phyloP scores from a whole-genome alignment of 495 filamentous ascomycete species.

The Hypoxylon subgilvum region DNA sequence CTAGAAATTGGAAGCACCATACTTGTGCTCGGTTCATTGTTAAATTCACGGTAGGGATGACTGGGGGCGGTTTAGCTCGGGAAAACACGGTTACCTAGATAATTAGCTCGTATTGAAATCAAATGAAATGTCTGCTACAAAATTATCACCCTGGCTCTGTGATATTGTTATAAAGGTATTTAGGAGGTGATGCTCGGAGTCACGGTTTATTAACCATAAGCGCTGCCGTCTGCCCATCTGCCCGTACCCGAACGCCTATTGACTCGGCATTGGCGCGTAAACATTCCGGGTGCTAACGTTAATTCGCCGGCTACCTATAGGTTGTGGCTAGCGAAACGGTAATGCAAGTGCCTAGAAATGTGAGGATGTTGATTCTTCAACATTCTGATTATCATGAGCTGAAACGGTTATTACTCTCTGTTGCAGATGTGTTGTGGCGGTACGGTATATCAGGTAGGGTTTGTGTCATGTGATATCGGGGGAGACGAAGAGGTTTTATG shows the following conservation, averaged over 20 bases:
- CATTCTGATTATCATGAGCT: too few species aligned
- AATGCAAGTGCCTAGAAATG: too few species aligned
- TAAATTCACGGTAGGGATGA: slow-evolving; percentile 39
- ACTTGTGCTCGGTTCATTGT: slow-evolving; percentile 32
- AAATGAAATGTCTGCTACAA: slow-evolving; percentile 21
- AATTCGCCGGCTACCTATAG: slow-evolving; percentile 16
- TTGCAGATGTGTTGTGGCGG: too few species aligned
- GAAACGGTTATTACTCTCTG: too few species aligned
- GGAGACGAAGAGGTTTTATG: too few species aligned
- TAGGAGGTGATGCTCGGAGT: neutral
- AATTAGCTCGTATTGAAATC: slow-evolving; percentile 33
- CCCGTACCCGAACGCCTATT: slow-evolving; percentile 21
- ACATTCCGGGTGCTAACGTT: slow-evolving; percentile 23
- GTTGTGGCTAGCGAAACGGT: neutral
- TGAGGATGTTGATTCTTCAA: too few species aligned
- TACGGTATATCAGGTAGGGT: too few species aligned
- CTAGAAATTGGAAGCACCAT: slow-evolving; percentile 7
- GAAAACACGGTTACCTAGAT: slow-evolving; percentile 41
- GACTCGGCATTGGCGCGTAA: slow-evolving; percentile 27
- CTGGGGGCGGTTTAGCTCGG: slow-evolving; percentile 38
- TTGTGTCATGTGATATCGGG: too few species aligned
- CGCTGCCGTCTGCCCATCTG: neutral
- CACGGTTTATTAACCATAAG: neutral
- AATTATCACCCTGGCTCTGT: too few species aligned
- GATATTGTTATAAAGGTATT: too few species aligned